A percentile compares a stretch with the other conserved stretches of the same genome.
phyloP scores from a whole-genome alignment of 2,329 filamentous ascomycete genomes.

The Penicillium aurantiogriseum region DNA sequence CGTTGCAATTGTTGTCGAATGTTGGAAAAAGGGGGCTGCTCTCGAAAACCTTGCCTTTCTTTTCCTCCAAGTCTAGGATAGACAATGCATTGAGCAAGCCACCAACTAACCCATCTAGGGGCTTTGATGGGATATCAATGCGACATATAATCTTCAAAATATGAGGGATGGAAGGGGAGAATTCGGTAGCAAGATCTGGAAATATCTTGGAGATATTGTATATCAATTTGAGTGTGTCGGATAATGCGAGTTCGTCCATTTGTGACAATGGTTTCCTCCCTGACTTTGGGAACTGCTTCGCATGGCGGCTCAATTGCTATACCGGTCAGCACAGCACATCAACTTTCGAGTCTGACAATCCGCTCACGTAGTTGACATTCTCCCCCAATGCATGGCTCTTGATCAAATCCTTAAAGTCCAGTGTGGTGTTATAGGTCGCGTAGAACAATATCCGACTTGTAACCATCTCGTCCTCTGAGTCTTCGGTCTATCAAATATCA shows the following conservation, averaged over 20 bases:
- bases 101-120: slow-evolving; percentile 70
- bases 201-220: slow-evolving; percentile 84
- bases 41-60: slow-evolving; percentile 47
- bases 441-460: slow-evolving; percentile 75
- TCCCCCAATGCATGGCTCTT: slow-evolving; percentile 65
- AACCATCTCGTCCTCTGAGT: slow-evolving; percentile 82
- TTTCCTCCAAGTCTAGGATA: slow-evolving; percentile 67
- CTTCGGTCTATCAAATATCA: slow-evolving; percentile 55
- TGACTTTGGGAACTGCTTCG: slow-evolving; percentile 52
- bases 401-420: slow-evolving; percentile 65
- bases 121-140: slow-evolving; percentile 60
- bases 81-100: slow-evolving; percentile 76
- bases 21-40: slow-evolving; percentile 65
- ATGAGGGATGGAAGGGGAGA: slow-evolving; percentile 66
- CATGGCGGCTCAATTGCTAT: slow-evolving; percentile 68
- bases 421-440: slow-evolving; percentile 71
- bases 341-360: background rate
- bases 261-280: slow-evolving; percentile 35
- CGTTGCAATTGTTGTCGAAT: slow-evolving; percentile 57
- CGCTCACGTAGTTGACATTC: slow-evolving; percentile 57
- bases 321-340: slow-evolving; percentile 17
- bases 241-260: slow-evolving; percentile 74
- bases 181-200: slow-evolving; percentile 59
- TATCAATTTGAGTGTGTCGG: slow-evolving; percentile 79
- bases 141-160: slow-evolving; percentile 68